Evolutionary conservation across 2,329 filamentous ascomycete species (phyloP).

Genomic region (Colletotrichum liriopes): DNA sequence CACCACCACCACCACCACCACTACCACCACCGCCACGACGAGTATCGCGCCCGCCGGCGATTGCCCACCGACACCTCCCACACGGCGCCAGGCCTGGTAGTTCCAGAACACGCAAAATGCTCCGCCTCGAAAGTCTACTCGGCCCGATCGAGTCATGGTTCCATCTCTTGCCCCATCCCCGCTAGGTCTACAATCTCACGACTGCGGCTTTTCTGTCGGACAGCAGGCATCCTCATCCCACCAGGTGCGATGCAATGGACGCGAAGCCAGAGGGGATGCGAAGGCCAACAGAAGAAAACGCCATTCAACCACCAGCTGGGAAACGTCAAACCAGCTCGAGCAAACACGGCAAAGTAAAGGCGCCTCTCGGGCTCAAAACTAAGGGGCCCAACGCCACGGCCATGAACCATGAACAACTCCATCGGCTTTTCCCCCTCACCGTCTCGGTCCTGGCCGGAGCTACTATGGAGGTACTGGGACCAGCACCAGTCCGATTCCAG

Average conservation of each 20-base stretch:
- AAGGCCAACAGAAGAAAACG: background rate
- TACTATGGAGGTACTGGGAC: background rate
- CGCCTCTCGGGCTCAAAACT: background rate
- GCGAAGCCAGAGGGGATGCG: background rate
- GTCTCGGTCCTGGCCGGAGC: background rate
- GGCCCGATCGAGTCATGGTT: background rate
- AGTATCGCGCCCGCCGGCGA: background rate
- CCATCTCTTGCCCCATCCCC: background rate
- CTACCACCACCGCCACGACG: too few species aligned
- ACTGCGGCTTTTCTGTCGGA: background rate
- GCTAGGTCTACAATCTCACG: too few species aligned
- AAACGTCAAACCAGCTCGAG: background rate
- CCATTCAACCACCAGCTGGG: too few species aligned
- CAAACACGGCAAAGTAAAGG: background rate
- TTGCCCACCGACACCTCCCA: background rate
- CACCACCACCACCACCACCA: background rate
- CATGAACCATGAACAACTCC: background rate
- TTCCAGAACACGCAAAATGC: background rate
- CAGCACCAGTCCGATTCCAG: constrained; percentile 12
- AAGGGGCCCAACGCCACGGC: background rate
- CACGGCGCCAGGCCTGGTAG: too few species aligned
- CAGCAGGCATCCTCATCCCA: too few species aligned
- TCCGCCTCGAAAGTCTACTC: background rate
- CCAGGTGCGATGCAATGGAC: too few species aligned
- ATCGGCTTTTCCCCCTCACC: background rate